phyloP scores from a whole-genome alignment of 2,329 filamentous ascomycete species.

The Neofusicoccum ribis region DNA sequence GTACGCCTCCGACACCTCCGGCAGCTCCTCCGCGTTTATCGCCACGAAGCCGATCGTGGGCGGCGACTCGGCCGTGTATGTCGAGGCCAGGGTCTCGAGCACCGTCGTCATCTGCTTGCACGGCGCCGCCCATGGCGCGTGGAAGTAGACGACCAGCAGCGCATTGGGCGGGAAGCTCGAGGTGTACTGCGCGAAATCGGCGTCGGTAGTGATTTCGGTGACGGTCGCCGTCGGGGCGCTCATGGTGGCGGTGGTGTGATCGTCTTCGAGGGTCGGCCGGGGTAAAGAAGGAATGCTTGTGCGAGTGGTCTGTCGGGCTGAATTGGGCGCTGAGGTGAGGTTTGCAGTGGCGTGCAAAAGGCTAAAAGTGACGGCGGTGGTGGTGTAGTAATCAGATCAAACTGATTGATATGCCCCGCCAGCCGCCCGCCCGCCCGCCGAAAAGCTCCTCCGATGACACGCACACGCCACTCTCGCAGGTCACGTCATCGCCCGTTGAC shows the following conservation, averaged over 20 bases:
- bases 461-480: neutral
- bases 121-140: slow-evolving; percentile 94
- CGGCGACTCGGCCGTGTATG: slow-evolving; percentile 71
- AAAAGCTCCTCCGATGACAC: slow-evolving; percentile 13
- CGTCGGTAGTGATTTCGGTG: slow-evolving; percentile 71
- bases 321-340: neutral
- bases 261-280: neutral
- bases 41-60: slow-evolving; percentile 77
- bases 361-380: slow-evolving; percentile 1
- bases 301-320: neutral
- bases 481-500: slow-evolving; percentile 8
- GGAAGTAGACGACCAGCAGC: slow-evolving; percentile 87
- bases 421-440: neutral
- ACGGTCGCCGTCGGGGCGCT: slow-evolving; percentile 52
- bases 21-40: slow-evolving; percentile 91
- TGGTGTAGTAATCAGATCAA: slow-evolving; percentile 11
- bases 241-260: neutral
- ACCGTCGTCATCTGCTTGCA: slow-evolving; percentile 93
- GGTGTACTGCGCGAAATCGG: slow-evolving; percentile 68
- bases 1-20: slow-evolving; percentile 88
- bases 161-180: slow-evolving; percentile 61
- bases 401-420: slow-evolving; percentile 14
- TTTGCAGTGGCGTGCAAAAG: slow-evolving; percentile 1
- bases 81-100: slow-evolving; percentile 79
- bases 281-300: neutral